phyloP scores from a whole-genome alignment of 2,329 filamentous ascomycete species.

The Thielaviopsis cerberus region DNA sequence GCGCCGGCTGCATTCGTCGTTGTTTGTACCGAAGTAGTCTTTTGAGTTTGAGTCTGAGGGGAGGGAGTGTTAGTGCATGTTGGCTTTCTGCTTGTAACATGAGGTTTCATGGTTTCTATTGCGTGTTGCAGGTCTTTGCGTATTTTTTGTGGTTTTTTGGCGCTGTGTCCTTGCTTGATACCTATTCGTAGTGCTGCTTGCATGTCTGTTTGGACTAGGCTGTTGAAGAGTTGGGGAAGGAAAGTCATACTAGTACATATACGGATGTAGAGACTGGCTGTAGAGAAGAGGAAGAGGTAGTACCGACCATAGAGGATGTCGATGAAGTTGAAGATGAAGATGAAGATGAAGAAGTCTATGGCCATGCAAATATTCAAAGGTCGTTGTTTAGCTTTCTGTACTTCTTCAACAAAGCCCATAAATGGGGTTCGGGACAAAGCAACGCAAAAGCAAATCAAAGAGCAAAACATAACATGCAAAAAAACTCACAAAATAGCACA shows the following conservation, averaged over 20 bases:
- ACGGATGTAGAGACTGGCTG: neutral
- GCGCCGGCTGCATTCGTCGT: constrained; percentile 32
- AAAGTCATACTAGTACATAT: neutral
- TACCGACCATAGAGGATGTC: constrained; percentile 13
- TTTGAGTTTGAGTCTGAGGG: constrained; percentile 18
- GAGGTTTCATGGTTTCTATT: neutral
- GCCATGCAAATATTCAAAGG: neutral
- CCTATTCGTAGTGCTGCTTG: neutral
- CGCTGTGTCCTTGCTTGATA: neutral
- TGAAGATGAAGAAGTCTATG: neutral
- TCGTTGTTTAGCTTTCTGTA: constrained; percentile 9
- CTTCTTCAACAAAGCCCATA: constrained; percentile 1
- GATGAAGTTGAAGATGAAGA: neutral
- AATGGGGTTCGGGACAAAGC: neutral
- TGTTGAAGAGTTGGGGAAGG: neutral
- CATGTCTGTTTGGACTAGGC: neutral
- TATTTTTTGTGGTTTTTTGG: neutral
- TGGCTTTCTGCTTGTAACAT: neutral
- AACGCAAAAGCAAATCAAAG: constrained; percentile 4
- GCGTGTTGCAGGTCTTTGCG: neutral
- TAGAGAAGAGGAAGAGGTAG: neutral
- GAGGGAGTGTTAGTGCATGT: constrained; percentile 14
- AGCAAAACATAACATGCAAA: neutral
- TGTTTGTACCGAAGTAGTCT: constrained; percentile 27
- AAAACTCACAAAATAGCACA: neutral